Evolutionary conservation across 2,329 filamentous ascomycete genomes (phyloP), one percentile per base, ranked within the genome.

Genomic region (Lasiodiplodia citricola): DNA sequence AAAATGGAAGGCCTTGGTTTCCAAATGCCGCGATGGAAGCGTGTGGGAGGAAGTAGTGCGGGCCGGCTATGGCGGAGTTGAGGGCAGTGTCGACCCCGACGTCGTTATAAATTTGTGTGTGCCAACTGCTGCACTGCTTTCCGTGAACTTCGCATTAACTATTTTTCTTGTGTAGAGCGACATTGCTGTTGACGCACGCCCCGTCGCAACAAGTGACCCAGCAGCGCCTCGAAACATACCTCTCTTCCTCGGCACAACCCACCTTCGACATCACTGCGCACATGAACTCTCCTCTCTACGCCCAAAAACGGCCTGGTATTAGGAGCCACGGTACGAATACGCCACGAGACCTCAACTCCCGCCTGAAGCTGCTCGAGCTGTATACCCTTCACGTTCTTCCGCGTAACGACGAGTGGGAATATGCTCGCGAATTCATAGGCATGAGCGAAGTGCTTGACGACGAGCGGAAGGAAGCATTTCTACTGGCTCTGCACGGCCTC

Each of bases 341-440:
- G 0, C 93, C 93, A 0, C 89, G 92, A 71, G 93, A 97, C 76
- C 87, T 97, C 44, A 91, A 92, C 73, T 90, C 93, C 4, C 88
- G 94, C 56, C 90, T 97, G 71, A 97, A 96, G 82, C 92, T 99
- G 52, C 88, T 99, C 63, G 96, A 99, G 81, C 86, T 99, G 10
- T 99, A 97, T 79, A 96, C 94, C 1, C 86, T 99, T 4, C 96
- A 99, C 77, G 93, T 98, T 8, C 88, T 99, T n/a, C 90, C 95
- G 5, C 88, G 93, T 66, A 98, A 97, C 74, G 90, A 93, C 68
- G 94, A 98, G 81, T 99, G 96, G 96, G 93, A 97, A 69, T 97
- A 97, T 75, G 93, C 96, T 4, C 88, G 89, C 70, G 92, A 97
- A 74, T 98, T 98, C 79, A 96, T 98, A 75, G 89, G 86, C 75